Base-by-base conservation (phyloP, 2,329 filamentous ascomycete genomes). In the Sodiomyces alkalinus region DNA sequence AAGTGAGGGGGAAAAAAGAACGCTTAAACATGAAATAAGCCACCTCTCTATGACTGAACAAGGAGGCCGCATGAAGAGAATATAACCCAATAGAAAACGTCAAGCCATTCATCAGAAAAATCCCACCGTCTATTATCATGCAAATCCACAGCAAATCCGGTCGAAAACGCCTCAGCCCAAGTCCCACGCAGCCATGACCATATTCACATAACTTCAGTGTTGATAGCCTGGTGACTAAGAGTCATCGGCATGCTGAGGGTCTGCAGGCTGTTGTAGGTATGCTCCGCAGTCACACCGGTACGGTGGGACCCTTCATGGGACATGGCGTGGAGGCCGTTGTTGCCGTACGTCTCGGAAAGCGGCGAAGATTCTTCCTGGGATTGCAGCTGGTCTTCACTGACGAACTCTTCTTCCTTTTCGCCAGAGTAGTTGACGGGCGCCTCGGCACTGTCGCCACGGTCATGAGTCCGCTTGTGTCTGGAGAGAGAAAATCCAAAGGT, bases 391-490 rank as follows among this genome's bases (percentile, higher is more conserved):
- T 90, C 81, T 39, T 92, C 83, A 35, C 87, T 82, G 19, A 72
- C 75, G 42, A 65, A 75, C 30, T 90, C 80, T 45, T 92, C 83
- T 41, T 87, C 73, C 25, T 92, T 83, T 42, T 92, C 85, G 32
- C 87, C 85, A 21, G 79, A 78, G 34, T 74, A 66, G 46, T 65
- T 67, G 43, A 74, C 63, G 33, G 51, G 51, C 28, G 60, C 61
- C 23, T 77, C 72, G 22, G 53, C 62, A 19, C 68, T 70, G 27
- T 77, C 72, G 32, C 65, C 64, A 30, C 68, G 76, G 51, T 68
- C 78, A 42, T 78, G 73, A 8, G 70, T 73, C 23, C 73, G 69
- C 62, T 93, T 92, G 57, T 96, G 87, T 43, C 85, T 94, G 46
- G 66, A 68, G 65, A 68, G 56, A 17, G 37, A 38, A 33, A 26